These are phyloP conservation scores for Baudoinia panamericana DNA, from an alignment of 495 filamentous ascomycete species.

Conservation along the genomic window DNA sequence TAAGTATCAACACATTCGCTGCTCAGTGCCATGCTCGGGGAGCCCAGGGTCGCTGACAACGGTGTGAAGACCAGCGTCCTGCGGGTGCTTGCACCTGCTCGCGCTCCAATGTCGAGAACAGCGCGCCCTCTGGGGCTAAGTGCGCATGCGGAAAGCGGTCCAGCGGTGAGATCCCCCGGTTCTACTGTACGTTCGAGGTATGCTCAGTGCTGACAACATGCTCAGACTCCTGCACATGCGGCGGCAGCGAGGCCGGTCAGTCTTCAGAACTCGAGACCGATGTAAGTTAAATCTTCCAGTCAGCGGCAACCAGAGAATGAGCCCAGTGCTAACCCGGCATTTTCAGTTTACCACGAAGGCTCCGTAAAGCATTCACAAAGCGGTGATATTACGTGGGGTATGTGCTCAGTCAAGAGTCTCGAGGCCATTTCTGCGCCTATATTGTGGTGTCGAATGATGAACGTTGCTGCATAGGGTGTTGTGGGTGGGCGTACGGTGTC, in stretches of 20 bases:
- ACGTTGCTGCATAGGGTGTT: no score
- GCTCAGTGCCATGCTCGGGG: background rate
- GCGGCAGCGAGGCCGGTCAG: slow-evolving; percentile 49
- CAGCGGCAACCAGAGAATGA: no score
- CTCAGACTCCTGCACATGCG: slow-evolving; percentile 72
- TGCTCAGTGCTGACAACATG: background rate
- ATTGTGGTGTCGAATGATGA: no score
- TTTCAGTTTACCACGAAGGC: no score
- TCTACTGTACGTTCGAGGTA: background rate
- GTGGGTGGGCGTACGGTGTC: no score
- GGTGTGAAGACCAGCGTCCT: slow-evolving; percentile 47
- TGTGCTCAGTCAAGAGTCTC: no score
- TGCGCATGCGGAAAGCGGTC: slow-evolving; percentile 71
- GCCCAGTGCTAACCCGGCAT: no score
- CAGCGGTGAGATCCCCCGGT: slow-evolving; percentile 39
- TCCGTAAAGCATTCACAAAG: no score
- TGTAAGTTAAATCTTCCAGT: no score
- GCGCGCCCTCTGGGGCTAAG: slow-evolving; percentile 38
- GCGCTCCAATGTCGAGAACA: slow-evolving; percentile 59
- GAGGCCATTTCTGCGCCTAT: no score
- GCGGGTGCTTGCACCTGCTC: slow-evolving; percentile 75
- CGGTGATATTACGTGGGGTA: no score
- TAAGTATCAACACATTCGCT: slow-evolving; percentile 32
- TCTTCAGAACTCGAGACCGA: slow-evolving; percentile 55
- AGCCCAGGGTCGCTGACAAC: slow-evolving; percentile 7